Evolutionary conservation across 2,329 filamentous ascomycete genomes (phyloP).

Genomic region (Plenodomus biglobosus): DNA sequence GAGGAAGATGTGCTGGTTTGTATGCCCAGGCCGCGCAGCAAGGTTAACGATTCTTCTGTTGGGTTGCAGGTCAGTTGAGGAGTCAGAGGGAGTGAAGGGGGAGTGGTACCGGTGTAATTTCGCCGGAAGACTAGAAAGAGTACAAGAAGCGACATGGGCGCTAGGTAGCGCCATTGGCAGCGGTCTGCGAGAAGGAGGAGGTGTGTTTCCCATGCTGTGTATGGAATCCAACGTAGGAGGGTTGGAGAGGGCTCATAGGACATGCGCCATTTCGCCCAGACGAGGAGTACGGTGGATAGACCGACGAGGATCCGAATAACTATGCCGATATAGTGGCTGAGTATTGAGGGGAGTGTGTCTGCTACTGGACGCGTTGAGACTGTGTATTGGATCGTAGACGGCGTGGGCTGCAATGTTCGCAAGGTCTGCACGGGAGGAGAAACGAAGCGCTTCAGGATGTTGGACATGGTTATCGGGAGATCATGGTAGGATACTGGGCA

Average conservation of each 20-base stretch:
- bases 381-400: constrained; percentile 89
- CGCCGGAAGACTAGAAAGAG: constrained; percentile 51
- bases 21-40: constrained; percentile 84
- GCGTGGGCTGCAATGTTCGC: constrained; percentile 53
- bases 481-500: constrained; percentile 6
- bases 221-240: constrained; percentile 9
- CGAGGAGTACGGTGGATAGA: constrained; percentile 43
- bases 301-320: constrained; percentile 51
- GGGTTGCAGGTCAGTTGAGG: constrained; percentile 23
- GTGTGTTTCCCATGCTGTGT: constrained; percentile 9
- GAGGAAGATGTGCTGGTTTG: constrained; percentile 76
- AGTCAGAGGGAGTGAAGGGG: background rate
- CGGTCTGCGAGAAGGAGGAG: constrained; percentile 43
- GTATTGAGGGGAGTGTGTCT: constrained; percentile 50
- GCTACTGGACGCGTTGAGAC: constrained; percentile 73
- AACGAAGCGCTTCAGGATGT: constrained; percentile 25
- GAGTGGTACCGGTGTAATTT: constrained; percentile 53
- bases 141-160: constrained; percentile 42
- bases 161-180: constrained; percentile 48
- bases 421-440: constrained; percentile 33
- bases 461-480: constrained; percentile 19
- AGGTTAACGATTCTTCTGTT: constrained; percentile 77
- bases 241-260: constrained; percentile 4
- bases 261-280: constrained; percentile 33
- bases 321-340: constrained; percentile 49